These are phyloP conservation scores for Lyophyllum semitale DNA, from an alignment of 768 basidiomycete species.

Conservation along the genomic window DNA sequence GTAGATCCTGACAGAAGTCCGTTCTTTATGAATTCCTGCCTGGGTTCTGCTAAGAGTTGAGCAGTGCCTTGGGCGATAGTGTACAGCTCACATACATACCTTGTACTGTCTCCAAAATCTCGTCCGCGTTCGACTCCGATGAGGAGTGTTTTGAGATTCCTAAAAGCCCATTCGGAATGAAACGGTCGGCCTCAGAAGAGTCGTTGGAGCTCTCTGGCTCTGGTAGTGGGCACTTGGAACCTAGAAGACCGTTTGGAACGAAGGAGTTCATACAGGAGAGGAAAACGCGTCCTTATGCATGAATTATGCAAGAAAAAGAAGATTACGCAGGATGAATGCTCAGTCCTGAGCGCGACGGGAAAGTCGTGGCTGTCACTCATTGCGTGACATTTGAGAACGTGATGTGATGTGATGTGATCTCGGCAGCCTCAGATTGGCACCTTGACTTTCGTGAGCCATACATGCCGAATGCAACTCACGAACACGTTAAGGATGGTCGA, in stretches of 20 bases:
- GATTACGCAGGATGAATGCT: too few relatives aligned
- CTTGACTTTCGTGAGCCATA: too few relatives aligned
- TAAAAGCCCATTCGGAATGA: constrained; percentile 21
- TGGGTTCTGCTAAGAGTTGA: background rate
- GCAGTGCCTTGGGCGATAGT: background rate
- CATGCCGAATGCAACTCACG: too few relatives aligned
- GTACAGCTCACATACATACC: background rate
- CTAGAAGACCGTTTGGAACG: constrained; percentile 18
- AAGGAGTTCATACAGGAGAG: constrained; percentile 12
- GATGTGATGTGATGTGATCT: background rate
- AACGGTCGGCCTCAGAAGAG: background rate
- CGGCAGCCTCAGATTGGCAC: background rate
- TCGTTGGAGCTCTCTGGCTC: background rate
- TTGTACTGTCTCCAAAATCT: background rate
- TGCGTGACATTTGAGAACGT: background rate
- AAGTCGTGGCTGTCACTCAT: background rate
- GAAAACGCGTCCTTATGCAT: background rate
- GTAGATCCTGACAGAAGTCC: constrained; percentile 1
- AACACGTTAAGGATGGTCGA: too few relatives aligned
- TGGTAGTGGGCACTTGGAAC: background rate
- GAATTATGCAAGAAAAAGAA: background rate
- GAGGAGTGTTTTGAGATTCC: background rate
- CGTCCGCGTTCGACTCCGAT: background rate
- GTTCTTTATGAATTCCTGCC: background rate
- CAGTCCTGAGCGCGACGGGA: background rate